A percentile compares a stretch with the other conserved stretches of the same genome.
phyloP scores from a whole-genome alignment of 306 rosid genomes.

The Potentilla sterilis region DNA sequence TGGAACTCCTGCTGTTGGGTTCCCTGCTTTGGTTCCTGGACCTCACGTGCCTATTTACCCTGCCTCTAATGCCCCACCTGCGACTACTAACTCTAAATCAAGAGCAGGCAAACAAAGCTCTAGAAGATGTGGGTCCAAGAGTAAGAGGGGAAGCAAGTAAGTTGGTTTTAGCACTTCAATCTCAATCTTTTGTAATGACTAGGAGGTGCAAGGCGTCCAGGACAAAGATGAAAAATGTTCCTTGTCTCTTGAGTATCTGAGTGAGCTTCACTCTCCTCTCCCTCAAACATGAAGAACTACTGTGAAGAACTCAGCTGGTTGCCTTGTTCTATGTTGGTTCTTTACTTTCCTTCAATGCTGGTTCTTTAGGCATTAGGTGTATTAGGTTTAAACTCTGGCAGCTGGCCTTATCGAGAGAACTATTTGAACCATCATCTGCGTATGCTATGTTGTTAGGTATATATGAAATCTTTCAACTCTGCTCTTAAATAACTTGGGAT shows the following conservation, averaged over 20 bases:
- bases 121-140: slow-evolving; percentile 50
- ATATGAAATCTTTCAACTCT: background rate
- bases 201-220: slow-evolving; percentile 74
- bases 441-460: background rate
- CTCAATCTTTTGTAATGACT: slow-evolving; percentile 45
- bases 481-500: background rate
- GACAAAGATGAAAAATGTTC: slow-evolving; percentile 58
- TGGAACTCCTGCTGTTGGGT: slow-evolving; percentile 99
- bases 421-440: background rate
- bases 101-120: slow-evolving; percentile 32
- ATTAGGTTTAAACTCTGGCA: background rate
- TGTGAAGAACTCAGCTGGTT: background rate
- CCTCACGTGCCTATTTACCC: slow-evolving; percentile 61
- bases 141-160: slow-evolving; percentile 48
- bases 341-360: background rate
- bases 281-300: background rate
- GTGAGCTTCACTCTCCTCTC: slow-evolving; percentile 5
- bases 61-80: slow-evolving; percentile 34
- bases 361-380: background rate
- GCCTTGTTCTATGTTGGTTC: background rate
- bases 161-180: slow-evolving; percentile 22
- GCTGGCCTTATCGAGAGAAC: background rate
- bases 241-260: slow-evolving; percentile 6
- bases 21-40: slow-evolving; percentile 98
- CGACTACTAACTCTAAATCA: slow-evolving; percentile 21